Evolutionary conservation across 1,139 yeast species (phyloP), one percentile per base, ranked within the genome.

Genomic region (Suhomyces taliae): DNA sequence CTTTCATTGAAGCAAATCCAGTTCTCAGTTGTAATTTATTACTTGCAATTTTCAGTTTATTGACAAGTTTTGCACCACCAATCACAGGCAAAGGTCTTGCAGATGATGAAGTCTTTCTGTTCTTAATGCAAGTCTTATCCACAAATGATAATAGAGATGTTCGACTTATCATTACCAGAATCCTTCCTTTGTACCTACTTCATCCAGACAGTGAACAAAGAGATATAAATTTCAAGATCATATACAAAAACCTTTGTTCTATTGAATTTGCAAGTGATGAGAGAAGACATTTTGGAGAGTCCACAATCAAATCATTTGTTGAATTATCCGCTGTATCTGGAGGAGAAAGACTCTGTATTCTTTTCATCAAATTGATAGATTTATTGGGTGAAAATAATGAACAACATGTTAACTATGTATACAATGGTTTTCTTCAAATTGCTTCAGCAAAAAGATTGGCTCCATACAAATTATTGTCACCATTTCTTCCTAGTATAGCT

Each of bases 401-500:
- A 36, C 85, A 85, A 52, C 80, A 81, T 52, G 79, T 83, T 1
- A 81, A 87, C 42, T 67, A 85, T 44, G 89, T 88, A 0, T 81
- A 82, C 53, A 81, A 79, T 56, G 81, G 82, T 44, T 63, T 87
- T 19, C 63, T 77, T 19, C 65, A 72, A 26, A 73, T 84, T 10
- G 76, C 85, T 0, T 62, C 66, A 15, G 65, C 73, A 2, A 72
- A 74, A 48, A 61, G 69, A 1, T 61, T 80, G 31, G 78, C 87
- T 1, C 84, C 90, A 0, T 83, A 85, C 69, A 88, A 87, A 58
- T 65, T 93, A 14, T 68, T 90, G 34, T 80, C 90, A 4, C 96
- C 97, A 0, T 87, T 82, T 53, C 76, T 93, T 59, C 88, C 95
- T 1, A 78, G 87, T 43, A 72, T 90, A n/a, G 79, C 93, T 36